Evolutionary conservation across 805 yeast genomes (phyloP), one percentile per base, ranked within the genome.

Genomic region (Wickerhamomyces canadensis): DNA sequence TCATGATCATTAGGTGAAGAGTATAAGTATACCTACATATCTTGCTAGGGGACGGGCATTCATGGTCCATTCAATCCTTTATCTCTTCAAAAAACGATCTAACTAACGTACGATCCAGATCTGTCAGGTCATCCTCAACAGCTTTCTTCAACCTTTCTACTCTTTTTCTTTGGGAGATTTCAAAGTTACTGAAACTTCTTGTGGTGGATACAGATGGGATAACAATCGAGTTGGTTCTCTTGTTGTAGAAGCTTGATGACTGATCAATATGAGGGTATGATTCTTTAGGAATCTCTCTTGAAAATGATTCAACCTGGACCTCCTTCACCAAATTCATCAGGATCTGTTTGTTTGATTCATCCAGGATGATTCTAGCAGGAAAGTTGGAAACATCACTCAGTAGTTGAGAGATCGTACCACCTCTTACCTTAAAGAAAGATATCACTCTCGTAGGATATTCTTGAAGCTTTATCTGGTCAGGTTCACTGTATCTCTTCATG

Each of bases 401-500:
- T 30, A 40, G 49, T 31, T 46, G 41, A 2, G 49, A 41, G 19
- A 48, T 47, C 13, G 50, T 28, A 3, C 51, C 21, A 1, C 38
- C 30, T 40, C 56, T 48, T 31, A 53, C 47, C 33, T 52, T 55
- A 54, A 60, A 60, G 35, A 58, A 61, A 19, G 48, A 42, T 27
- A 57, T 44, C 10, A 60, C 42, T 28, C 46, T 53, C 2, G 46
- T 36, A 5, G 63, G 65, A 33, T 58, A 59, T n/a, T 40, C 39
- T 19, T 54, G 34, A 25, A 48, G 18, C 15, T 37, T 27, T 14
- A 30, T 45, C 27, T 51, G 49, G 9, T 43, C 38, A 34, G 35
- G 3, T 48, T 33, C 16, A 41, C 24, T 14, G 17, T 7, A 27
- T 23, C 36, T 26, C 15, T 37, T 29, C 3, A 37, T 36, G 4